These are phyloP conservation scores for Hypoxylon perforatum DNA, from an alignment of 495 filamentous ascomycete species.

Conservation along the genomic window DNA sequence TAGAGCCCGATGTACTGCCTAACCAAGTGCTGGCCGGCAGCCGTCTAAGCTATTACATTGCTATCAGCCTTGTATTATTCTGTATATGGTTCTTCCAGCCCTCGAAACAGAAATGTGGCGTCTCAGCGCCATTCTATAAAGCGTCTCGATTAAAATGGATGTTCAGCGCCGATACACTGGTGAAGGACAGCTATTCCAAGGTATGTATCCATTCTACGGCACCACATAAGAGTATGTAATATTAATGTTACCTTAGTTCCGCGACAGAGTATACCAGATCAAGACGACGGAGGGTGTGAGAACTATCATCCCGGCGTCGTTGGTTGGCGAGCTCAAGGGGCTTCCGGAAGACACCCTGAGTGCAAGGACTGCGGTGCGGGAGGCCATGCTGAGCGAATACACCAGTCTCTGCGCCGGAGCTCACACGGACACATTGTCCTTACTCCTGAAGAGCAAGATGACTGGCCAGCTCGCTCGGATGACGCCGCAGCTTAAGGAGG, in stretches of 20 bases:
- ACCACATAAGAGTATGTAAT: not conserved
- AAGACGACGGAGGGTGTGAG: conserved; percentile 53
- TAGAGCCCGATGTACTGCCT: conserved; percentile 28
- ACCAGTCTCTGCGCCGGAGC: conserved; percentile 47
- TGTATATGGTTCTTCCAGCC: conserved; percentile 43
- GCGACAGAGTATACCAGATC: conserved; percentile 50
- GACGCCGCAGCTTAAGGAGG: conserved; percentile 46
- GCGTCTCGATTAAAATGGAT: conserved; percentile 51
- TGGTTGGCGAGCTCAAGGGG: conserved; percentile 52
- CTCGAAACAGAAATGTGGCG: conserved; percentile 32
- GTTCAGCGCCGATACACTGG: conserved; percentile 47
- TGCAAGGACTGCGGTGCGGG: conserved; percentile 49
- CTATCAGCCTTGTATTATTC: conserved; percentile 35
- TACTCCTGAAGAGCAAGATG: conserved; percentile 46
- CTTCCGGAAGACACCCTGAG: conserved; percentile 52
- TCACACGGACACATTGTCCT: conserved; percentile 44
- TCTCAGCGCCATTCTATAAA: conserved; percentile 47
- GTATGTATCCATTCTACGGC: conserved; percentile 17
- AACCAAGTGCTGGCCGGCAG: conserved; percentile 30
- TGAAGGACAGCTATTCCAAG: conserved; percentile 51
- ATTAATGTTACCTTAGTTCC: conserved; percentile 45
- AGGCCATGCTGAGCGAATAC: conserved; percentile 53
- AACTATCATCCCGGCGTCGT: conserved; percentile 48
- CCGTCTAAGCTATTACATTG: conserved; percentile 47
- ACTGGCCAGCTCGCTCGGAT: conserved; percentile 48